Percentiles rank a stretch among this genome's conserved stretches.
These are phyloP conservation scores for Hypoxylon sp. DNA, from an alignment of 2,329 filamentous ascomycete species.

Conservation along the genomic window DNA sequence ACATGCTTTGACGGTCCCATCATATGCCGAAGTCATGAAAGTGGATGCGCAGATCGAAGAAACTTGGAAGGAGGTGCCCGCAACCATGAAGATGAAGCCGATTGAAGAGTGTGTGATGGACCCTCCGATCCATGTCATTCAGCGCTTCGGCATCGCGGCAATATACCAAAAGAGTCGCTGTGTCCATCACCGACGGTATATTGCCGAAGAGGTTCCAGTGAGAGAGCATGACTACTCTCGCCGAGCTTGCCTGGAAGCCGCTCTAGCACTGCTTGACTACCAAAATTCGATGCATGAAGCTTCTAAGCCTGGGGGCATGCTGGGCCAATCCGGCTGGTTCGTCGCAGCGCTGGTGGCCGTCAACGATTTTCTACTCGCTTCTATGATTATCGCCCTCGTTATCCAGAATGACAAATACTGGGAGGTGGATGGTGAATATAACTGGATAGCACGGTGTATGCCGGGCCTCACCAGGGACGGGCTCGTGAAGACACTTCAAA, in stretches of 20 bases:
- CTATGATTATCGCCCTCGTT: constrained; percentile 72
- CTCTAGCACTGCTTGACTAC: constrained; percentile 63
- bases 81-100: constrained; percentile 64
- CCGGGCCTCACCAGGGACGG: constrained; percentile 57
- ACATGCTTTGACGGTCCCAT: constrained; percentile 64
- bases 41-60: constrained; percentile 64
- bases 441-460: constrained; percentile 56
- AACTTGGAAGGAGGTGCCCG: constrained; percentile 63
- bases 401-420: constrained; percentile 61
- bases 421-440: constrained; percentile 54
- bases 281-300: constrained; percentile 65
- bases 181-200: constrained; percentile 69
- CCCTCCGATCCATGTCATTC: constrained; percentile 63
- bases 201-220: constrained; percentile 60
- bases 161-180: constrained; percentile 70
- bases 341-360: constrained; percentile 67
- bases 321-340: constrained; percentile 70
- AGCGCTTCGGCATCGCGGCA: constrained; percentile 67
- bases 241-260: constrained; percentile 65
- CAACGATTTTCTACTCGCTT: constrained; percentile 74
- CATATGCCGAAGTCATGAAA: constrained; percentile 65
- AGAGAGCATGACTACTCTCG: constrained; percentile 68
- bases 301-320: constrained; percentile 67
- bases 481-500: constrained; percentile 59
- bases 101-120: constrained; percentile 67